Evolutionary conservation across 2,329 filamentous ascomycete species (phyloP).

Genomic region (Beauveria sp.): DNA sequence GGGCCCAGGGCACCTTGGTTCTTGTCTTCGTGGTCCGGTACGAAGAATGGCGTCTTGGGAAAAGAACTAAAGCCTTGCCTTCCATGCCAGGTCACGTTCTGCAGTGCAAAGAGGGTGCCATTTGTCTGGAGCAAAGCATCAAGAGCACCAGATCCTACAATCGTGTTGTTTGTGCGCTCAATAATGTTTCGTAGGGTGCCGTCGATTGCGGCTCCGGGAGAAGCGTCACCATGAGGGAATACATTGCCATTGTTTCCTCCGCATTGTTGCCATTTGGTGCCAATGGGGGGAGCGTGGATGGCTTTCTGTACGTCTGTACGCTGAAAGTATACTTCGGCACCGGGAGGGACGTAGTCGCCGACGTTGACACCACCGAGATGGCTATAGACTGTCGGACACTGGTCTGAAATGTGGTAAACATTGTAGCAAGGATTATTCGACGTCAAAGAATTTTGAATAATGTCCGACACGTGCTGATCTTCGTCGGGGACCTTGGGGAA

Average conservation of each 20-base stretch:
- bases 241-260: slow-evolving; percentile 8
- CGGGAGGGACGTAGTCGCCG: slow-evolving; percentile 26
- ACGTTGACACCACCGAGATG: slow-evolving; percentile 38
- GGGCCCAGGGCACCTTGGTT: slow-evolving; percentile 11
- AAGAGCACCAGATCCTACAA: slow-evolving; percentile 14
- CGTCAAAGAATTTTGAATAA: slow-evolving; percentile 42
- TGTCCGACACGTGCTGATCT: slow-evolving; percentile 44
- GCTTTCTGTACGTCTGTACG: slow-evolving; percentile 59
- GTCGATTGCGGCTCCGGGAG: slow-evolving; percentile 7
- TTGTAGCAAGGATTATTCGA: slow-evolving; percentile 70
- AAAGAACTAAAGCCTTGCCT: slow-evolving; percentile 52
- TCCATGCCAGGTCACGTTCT: slow-evolving; percentile 67
- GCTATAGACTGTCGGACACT: slow-evolving; percentile 64
- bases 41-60: slow-evolving; percentile 24
- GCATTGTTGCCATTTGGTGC: slow-evolving; percentile 38
- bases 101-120: slow-evolving; percentile 55
- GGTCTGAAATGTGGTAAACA: slow-evolving; percentile 64
- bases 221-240: slow-evolving; percentile 13
- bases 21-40: slow-evolving; percentile 23
- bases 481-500: slow-evolving; percentile 44
- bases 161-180: slow-evolving; percentile 15
- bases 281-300: slow-evolving; percentile 50
- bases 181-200: slow-evolving; percentile 14
- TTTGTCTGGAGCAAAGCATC: slow-evolving; percentile 55
- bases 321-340: slow-evolving; percentile 67